phyloP scores from a whole-genome alignment of 2,329 filamentous ascomycete genomes.

The Phialophora chinensis region DNA sequence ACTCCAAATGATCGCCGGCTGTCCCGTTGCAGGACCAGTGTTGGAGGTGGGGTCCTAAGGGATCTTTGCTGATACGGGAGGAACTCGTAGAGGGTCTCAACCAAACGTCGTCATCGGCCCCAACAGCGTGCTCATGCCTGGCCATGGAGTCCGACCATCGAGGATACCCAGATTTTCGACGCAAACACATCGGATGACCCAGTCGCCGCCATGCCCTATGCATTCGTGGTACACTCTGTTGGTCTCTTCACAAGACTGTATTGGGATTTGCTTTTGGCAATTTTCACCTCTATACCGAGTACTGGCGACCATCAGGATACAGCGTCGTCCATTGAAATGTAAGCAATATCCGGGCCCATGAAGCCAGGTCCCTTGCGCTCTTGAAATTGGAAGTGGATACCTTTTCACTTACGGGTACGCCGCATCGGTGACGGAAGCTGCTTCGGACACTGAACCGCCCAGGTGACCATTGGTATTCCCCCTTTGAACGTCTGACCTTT shows the following conservation, averaged over 20 bases:
- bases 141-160: neutral
- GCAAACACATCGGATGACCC: neutral
- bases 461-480: neutral
- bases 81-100: neutral
- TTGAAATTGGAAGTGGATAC: neutral
- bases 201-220: neutral
- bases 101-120: neutral
- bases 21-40: neutral
- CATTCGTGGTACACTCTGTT: neutral
- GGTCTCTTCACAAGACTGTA: neutral
- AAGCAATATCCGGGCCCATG: neutral
- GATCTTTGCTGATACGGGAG: neutral
- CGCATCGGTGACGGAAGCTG: neutral
- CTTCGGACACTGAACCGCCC: neutral
- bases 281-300: neutral
- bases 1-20: neutral
- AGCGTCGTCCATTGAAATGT: neutral
- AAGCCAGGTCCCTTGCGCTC: neutral
- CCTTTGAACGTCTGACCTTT: neutral
- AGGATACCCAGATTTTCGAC: neutral
- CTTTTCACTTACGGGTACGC: neutral
- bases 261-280: neutral
- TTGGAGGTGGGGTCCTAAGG: neutral
- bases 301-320: neutral
- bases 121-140: neutral